Evolutionary conservation across 345 rosid species (phyloP).

Genomic region (Salix udensis): DNA sequence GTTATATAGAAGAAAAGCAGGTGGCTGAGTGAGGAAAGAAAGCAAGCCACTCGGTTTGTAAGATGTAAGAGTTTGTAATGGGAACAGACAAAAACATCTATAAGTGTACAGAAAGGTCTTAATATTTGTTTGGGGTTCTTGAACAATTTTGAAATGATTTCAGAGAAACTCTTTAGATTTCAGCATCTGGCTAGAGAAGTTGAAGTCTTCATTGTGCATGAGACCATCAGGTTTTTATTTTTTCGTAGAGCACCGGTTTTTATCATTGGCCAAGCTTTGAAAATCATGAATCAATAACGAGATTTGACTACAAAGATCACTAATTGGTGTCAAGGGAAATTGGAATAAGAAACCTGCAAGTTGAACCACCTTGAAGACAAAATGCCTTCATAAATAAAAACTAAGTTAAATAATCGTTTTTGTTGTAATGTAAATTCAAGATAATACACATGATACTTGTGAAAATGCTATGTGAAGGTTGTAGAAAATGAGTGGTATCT

Average conservation of each 20-base stretch:
- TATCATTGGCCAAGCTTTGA: not conserved
- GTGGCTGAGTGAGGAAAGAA: not conserved
- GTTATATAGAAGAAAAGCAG: not conserved
- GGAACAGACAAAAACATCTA: not conserved
- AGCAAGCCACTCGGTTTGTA: not conserved
- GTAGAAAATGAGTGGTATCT: not conserved
- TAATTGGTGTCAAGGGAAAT: not conserved
- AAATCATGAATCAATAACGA: not conserved
- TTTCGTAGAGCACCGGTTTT: not conserved
- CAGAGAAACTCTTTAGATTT: not conserved
- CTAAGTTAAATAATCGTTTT: not conserved
- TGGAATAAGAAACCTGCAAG: not conserved
- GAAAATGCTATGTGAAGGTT: not conserved
- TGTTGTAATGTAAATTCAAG: not conserved
- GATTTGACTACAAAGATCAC: not conserved
- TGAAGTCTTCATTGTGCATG: not conserved
- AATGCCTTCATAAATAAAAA: not conserved
- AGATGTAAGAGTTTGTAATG: not conserved
- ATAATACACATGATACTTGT: not conserved
- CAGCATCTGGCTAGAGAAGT: not conserved
- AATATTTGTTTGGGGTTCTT: not conserved
- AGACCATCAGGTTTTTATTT: not conserved
- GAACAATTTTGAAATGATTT: not conserved
- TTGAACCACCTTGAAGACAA: not conserved
- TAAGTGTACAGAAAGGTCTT: not conserved